phyloP scores from a whole-genome alignment of 345 rosid species.

The Bretschneidera sinensis region DNA sequence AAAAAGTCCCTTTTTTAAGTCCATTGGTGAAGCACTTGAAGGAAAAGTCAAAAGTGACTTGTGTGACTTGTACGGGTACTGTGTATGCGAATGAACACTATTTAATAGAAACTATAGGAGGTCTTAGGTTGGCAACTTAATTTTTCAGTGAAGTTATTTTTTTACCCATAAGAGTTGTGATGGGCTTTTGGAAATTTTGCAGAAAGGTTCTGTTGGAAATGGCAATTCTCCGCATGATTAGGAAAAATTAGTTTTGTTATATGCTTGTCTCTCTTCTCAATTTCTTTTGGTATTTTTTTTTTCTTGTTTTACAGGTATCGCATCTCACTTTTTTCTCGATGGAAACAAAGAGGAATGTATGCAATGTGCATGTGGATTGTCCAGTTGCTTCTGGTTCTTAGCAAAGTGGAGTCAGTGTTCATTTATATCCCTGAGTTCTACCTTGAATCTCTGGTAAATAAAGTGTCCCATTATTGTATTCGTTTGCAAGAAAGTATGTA shows the following conservation, averaged over 20 bases:
- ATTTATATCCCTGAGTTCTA: slow-evolving; percentile 85
- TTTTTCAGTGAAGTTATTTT: too few species aligned
- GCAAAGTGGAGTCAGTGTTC: slow-evolving; percentile 81
- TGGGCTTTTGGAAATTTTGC: neutral
- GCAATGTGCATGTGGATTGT: slow-evolving; percentile 95
- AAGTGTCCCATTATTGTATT: neutral
- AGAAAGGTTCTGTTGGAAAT: neutral
- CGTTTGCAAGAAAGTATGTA: neutral
- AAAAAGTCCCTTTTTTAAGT: too few species aligned
- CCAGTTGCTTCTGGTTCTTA: slow-evolving; percentile 77
- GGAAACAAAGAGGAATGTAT: slow-evolving; percentile 99
- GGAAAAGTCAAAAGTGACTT: too few species aligned
- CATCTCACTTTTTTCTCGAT: slow-evolving; percentile 68
- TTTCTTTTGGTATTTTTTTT: slow-evolving; percentile 5
- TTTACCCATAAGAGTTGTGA: neutral
- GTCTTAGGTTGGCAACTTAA: neutral
- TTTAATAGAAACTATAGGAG: neutral
- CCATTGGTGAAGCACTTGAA: too few species aligned
- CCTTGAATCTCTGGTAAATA: slow-evolving; percentile 79
- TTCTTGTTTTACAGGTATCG: slow-evolving; percentile 60
- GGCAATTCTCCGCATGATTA: neutral
- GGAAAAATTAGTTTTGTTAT: slow-evolving; percentile 6
- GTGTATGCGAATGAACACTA: too few species aligned
- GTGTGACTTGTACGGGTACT: too few species aligned
- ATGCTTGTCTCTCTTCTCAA: slow-evolving; percentile 13